Conservation (phyloP, 495 filamentous ascomycete species). For the Hyphodiscus hymeniophilus region DNA sequence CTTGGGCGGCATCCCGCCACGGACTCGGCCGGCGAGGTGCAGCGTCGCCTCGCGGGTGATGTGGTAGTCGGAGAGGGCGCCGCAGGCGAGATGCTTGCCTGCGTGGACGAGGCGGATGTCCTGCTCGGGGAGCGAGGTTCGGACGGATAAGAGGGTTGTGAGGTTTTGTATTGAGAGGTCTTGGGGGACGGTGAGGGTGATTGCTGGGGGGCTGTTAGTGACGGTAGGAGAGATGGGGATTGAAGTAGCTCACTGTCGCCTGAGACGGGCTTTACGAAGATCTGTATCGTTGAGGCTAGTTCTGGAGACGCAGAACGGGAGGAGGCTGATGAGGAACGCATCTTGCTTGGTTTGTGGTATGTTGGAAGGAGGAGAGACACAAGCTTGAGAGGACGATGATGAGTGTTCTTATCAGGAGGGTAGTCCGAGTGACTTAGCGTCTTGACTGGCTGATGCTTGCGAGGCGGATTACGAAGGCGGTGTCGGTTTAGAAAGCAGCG, state of each 20-base stretch:
- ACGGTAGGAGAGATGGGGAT: background rate
- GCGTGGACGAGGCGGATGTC: slow-evolving; percentile 39
- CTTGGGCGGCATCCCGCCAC: slow-evolving; percentile 54
- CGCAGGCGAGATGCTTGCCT: slow-evolving; percentile 34
- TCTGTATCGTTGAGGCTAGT: slow-evolving; percentile 33
- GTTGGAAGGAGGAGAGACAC: background rate
- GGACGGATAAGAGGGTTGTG: slow-evolving; percentile 36
- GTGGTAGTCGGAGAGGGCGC: slow-evolving; percentile 30
- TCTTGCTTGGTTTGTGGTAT: background rate
- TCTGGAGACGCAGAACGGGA: slow-evolving; percentile 24
- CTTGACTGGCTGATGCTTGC: too few species aligned
- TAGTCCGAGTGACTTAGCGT: background rate
- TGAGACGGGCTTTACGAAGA: slow-evolving; percentile 41
- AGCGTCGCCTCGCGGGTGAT: slow-evolving; percentile 34
- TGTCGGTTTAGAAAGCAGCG: too few species aligned
- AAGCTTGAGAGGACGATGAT: background rate
- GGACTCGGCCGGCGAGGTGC: slow-evolving; percentile 37
- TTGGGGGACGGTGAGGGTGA: slow-evolving; percentile 34
- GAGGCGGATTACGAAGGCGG: too few species aligned
- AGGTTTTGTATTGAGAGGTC: slow-evolving; percentile 35
- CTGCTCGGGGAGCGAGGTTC: slow-evolving; percentile 31
- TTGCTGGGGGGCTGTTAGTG: slow-evolving; percentile 25
- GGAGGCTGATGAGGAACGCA: slow-evolving; percentile 16
- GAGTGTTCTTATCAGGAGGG: background rate
- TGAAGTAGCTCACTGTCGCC: slow-evolving; percentile 34